Conservation (phyloP, 208 protist genomes). For the Kentomonas sorsogonicus region DNA sequence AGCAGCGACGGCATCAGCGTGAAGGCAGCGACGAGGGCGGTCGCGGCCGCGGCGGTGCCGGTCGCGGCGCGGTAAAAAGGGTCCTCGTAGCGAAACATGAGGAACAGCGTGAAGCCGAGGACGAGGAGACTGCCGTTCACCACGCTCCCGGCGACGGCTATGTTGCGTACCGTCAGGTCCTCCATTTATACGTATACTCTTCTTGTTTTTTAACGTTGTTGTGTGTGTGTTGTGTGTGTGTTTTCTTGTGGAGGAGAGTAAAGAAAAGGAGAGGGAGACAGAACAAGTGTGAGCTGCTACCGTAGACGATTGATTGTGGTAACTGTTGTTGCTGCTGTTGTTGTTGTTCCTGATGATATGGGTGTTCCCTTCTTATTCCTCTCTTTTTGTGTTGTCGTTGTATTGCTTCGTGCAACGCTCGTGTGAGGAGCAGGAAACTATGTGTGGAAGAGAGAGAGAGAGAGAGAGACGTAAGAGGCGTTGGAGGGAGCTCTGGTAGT, state of each 20-base stretch:
- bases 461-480: constrained; percentile 1
- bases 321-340: constrained; percentile 3
- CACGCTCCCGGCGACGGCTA: constrained; percentile 45
- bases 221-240: neutral
- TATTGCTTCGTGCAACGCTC: neutral
- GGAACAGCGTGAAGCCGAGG: constrained; percentile 16
- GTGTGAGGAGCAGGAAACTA: neutral
- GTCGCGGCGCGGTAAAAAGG: neutral
- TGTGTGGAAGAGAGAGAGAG: neutral
- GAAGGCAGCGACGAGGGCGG: neutral
- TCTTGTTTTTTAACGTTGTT: neutral
- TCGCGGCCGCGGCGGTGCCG: no score
- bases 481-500: no score
- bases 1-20: constrained; percentile 37
- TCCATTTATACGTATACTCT: no score
- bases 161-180: constrained; percentile 22
- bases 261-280: neutral
- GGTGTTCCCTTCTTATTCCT: neutral
- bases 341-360: constrained; percentile 6
- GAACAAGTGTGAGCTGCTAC: neutral
- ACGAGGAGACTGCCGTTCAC: constrained; percentile 39
- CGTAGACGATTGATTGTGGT: constrained; percentile 3
- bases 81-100: neutral
- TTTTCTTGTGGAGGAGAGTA: no score
- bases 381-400: neutral